A percentile compares a stretch with the other conserved stretches of the same genome.
Conservation (phyloP, 805 yeast species). For the Candida namnaoensis region DNA sequence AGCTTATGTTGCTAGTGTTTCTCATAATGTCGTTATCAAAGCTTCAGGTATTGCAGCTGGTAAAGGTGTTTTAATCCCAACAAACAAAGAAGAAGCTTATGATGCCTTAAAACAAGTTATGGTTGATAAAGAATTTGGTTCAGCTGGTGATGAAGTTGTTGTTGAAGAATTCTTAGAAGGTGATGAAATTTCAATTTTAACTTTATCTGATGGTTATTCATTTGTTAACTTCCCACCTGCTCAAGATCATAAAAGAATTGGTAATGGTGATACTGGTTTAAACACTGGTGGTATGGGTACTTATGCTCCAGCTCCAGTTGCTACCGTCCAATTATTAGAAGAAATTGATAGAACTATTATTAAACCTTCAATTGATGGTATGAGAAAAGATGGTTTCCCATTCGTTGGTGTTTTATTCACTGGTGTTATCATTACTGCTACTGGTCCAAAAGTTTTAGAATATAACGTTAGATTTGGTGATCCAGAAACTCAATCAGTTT, state of each 20-base stretch:
- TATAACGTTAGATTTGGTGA: slow-evolving; percentile 98
- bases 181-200: slow-evolving; percentile 89
- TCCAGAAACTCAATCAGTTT: slow-evolving; percentile 96
- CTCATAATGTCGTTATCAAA: slow-evolving; percentile 81
- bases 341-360: slow-evolving; percentile 69
- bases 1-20: slow-evolving; percentile 52
- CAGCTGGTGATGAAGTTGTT: slow-evolving; percentile 92
- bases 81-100: slow-evolving; percentile 73
- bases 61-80: slow-evolving; percentile 94
- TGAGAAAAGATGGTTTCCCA: slow-evolving; percentile 93
- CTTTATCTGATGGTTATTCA: slow-evolving; percentile 90
- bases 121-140: slow-evolving; percentile 84
- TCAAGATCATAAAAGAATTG: slow-evolving; percentile 95
- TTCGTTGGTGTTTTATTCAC: slow-evolving; percentile 94
- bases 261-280: slow-evolving; percentile 87
- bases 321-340: slow-evolving; percentile 63
- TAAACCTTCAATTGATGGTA: slow-evolving; percentile 89
- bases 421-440: slow-evolving; percentile 83
- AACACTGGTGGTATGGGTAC: slow-evolving; percentile 99
- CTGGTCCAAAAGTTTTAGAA: slow-evolving; percentile 91
- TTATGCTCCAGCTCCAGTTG: slow-evolving; percentile 96
- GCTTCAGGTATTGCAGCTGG: slow-evolving; percentile 99
- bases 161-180: slow-evolving; percentile 96
- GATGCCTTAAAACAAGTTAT: slow-evolving; percentile 80
- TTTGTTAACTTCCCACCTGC: slow-evolving; percentile 90